A percentile compares a stretch with the other conserved stretches of the same genome.
Conservation (phyloP, 2,329 filamentous ascomycete species). For the Onygenales sp. region DNA sequence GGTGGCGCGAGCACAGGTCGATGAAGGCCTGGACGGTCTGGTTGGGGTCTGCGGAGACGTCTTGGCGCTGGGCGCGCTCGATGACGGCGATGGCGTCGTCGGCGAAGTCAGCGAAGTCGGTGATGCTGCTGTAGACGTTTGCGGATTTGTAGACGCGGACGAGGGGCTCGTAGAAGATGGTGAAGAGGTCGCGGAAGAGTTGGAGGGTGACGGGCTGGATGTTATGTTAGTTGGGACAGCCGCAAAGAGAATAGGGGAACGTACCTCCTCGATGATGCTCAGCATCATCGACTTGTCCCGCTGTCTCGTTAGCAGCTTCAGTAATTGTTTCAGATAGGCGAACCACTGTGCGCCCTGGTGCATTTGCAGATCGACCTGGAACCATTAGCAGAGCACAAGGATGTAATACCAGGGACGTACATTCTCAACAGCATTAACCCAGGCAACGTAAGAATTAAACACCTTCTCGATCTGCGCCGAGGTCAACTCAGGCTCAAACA, state of each 20-base stretch:
- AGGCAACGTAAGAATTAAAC: slow-evolving; percentile 92
- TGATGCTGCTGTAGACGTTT: slow-evolving; percentile 95
- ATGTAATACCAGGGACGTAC: slow-evolving; percentile 17
- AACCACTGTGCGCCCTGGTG: slow-evolving; percentile 85
- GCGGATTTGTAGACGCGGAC: slow-evolving; percentile 97
- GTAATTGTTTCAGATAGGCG: slow-evolving; percentile 84
- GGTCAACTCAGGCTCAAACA: slow-evolving; percentile 61
- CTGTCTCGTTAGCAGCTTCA: slow-evolving; percentile 85
- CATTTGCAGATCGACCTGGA: slow-evolving; percentile 68
- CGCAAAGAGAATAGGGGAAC: slow-evolving; percentile 3
- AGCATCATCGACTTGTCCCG: slow-evolving; percentile 98
- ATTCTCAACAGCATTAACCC: slow-evolving; percentile 90
- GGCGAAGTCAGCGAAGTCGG: slow-evolving; percentile 86
- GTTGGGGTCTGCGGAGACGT: slow-evolving; percentile 90
- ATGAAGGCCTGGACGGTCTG: slow-evolving; percentile 98
- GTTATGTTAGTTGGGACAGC: slow-evolving; percentile 5
- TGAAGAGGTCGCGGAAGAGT: slow-evolving; percentile 90
- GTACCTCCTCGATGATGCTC: slow-evolving; percentile 74
- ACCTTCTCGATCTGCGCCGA: slow-evolving; percentile 70
- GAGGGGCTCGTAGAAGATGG: slow-evolving; percentile 96
- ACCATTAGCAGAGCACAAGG: neutral
- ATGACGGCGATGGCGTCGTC: slow-evolving; percentile 85
- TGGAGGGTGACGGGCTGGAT: slow-evolving; percentile 75
- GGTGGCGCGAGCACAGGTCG: slow-evolving; percentile 86
- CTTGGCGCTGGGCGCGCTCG: slow-evolving; percentile 58